Evolutionary conservation across 805 yeast genomes (phyloP), one percentile per base, ranked within the genome.

Genomic region (Priceomyces medius): DNA sequence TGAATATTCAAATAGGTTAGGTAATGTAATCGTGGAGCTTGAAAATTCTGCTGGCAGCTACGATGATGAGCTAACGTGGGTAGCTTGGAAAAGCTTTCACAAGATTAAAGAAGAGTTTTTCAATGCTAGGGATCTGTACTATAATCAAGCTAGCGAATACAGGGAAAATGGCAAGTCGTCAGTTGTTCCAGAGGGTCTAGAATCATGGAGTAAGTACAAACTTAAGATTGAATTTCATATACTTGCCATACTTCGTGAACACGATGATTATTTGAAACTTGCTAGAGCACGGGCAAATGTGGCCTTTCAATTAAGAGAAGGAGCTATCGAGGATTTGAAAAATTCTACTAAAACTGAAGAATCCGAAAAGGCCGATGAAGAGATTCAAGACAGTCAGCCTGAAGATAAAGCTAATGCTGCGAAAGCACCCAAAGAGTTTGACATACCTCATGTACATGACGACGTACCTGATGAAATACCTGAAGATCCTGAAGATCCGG

Each of bases 1-100:
- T 49, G 88, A 83, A 49, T 84, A 82, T 63, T 76, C 85, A 6
- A 75, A 76, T 39, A 74, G 79, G 43, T 71, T 85, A 54, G 74
- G 81, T 38, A 64, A 66, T 16, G 48, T 64, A 41, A 39, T 51
- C 17, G 38, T 38, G n/a, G 44, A 39, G 3, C 42, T 58, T 14
- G 50, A 50, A 14, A 18, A 23, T 20, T 48, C 48, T 9, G 47
- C 48, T 9, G 37, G 41, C 20, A 47, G 51, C 28, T 31, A 35
- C 16, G 46, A 46, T 47, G 63, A 56, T 31, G 48, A 43, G 8
- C 35, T 50, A 7, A 53, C 47, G 17, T 80, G 80, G 73, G 59
- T 59, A 21, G 78, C 76, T 46, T 82, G 86, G 90, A 81, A 76
- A 51, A 67, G 71, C 42, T 83, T 77, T 54, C 77, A 81, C 46